Conservation (phyloP, 768 basidiomycete species). For the Grammothele lineata region DNA sequence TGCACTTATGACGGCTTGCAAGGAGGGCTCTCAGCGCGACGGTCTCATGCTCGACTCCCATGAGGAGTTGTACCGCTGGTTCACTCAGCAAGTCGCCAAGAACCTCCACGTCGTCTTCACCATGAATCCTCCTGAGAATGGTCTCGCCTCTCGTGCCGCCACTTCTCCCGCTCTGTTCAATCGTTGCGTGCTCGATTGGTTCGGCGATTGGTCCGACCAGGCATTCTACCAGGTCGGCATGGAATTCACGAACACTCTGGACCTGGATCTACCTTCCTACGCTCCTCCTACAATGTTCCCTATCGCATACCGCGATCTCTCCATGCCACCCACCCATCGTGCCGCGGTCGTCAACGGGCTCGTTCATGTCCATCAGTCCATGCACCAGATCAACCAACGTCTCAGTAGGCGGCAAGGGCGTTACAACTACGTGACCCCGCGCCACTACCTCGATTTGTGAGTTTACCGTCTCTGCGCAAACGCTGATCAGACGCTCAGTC, state of each 20-base stretch:
- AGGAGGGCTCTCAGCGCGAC: constrained; percentile 98
- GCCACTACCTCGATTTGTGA: constrained; percentile 98
- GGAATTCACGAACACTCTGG: constrained; percentile 93
- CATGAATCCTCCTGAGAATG: constrained; percentile 97
- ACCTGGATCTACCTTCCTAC: constrained; percentile 85
- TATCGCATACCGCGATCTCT: constrained; percentile 77
- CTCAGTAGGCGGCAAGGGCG: constrained; percentile 92
- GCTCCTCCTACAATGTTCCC: constrained; percentile 81
- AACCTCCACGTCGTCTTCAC: constrained; percentile 99
- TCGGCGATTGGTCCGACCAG: constrained; percentile 98
- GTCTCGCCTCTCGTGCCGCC: constrained; percentile 91
- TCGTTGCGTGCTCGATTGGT: constrained; percentile 99
- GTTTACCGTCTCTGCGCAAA: constrained; percentile 30
- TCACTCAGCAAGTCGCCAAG: constrained; percentile 96
- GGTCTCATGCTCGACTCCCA: constrained; percentile 97
- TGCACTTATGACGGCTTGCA: constrained; percentile 98
- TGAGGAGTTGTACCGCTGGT: constrained; percentile 98
- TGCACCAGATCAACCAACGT: constrained; percentile 85
- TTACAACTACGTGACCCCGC: constrained; percentile 94
- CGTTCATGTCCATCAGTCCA: constrained; percentile 85
- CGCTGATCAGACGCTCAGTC: background rate
- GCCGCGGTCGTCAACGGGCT: constrained; percentile 90
- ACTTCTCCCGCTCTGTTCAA: constrained; percentile 99
- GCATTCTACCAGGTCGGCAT: constrained; percentile 97
- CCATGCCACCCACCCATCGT: constrained; percentile 86